Base-by-base conservation (phyloP, 2,329 filamentous ascomycete genomes). In the Paracorniculantispora psalliotae region DNA sequence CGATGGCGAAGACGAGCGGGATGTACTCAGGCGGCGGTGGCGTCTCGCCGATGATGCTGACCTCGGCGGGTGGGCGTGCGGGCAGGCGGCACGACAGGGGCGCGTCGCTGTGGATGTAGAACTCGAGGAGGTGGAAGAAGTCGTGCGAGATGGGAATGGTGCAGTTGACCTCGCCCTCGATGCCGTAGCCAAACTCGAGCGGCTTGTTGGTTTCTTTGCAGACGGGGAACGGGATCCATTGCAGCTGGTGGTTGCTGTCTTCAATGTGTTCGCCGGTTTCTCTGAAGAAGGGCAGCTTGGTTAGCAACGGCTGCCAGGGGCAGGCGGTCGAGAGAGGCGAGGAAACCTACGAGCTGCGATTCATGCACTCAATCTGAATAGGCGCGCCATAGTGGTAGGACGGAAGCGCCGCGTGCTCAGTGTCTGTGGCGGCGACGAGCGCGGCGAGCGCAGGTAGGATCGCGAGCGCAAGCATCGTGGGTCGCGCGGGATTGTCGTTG, bases 91-190 rank as follows among this genome's bases (percentile, higher is more conserved):
- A 99, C 57, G 91, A 87, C 52, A 97, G 81, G 10, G 94, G 94
- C 19, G 92, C 92, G 75, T 99, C 94, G 77, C 89, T 92, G 81
- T 97, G 94, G 72, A 97, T 88, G 81, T 97, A 97, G 81, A 97
- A 97, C 77, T 97, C 90, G 77, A 93, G 87, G 54, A 93, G 83
- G 75, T 94, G 90, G 80, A 91, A 94, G 43, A 88, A 83, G 71
- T 93, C 90, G 67, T 83, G 81, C 67, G 93, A 81, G 75, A 90
- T 82, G 69, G 88, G 79, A 67, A 94, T 86, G 58, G 90, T 94
- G 79, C 90, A 94, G 77, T 93, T 93, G 66, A 91, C 75, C 71
- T 96, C 92, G 75, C 75, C 77, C 71, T 93, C 90, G 65, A 89
- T 76, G 71, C 92, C 92, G 77, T 96, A 97, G 72, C 85, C 82